A percentile compares a stretch with the other conserved stretches of the same genome.
Evolutionary conservation across 306 rosid genomes (phyloP).

Genomic region (Gastrolobium villosum): DNA sequence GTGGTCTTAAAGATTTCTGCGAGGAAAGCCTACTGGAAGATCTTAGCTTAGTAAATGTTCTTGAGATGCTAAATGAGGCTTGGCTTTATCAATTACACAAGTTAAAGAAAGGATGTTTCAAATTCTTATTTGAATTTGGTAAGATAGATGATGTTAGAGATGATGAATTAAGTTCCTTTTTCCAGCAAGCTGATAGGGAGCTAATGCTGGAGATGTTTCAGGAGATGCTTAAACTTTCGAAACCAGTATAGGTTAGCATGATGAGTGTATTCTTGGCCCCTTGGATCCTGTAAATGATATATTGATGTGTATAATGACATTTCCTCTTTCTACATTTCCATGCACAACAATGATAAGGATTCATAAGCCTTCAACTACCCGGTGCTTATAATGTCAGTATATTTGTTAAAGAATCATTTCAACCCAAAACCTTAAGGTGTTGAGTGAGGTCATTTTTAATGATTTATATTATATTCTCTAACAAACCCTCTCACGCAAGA

Average conservation of each 20-base stretch:
- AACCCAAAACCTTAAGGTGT: too few relatives aligned
- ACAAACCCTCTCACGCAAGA: too few relatives aligned
- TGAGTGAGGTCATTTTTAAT: too few relatives aligned
- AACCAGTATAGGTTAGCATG: conserved; percentile 55
- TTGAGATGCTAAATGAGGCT: conserved; percentile 84
- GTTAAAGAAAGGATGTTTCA: conserved; percentile 88
- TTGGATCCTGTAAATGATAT: conserved; percentile 37
- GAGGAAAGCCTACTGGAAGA: conserved; percentile 95
- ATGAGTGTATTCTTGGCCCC: neutral
- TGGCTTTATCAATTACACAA: conserved; percentile 75
- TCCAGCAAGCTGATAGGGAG: conserved; percentile 82
- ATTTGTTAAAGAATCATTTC: too few relatives aligned
- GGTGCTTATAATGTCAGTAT: too few relatives aligned
- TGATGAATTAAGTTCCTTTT: conserved; percentile 65
- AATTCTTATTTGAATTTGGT: conserved; percentile 81
- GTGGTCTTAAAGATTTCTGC: conserved; percentile 72
- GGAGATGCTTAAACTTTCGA: conserved; percentile 76
- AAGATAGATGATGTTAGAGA: conserved; percentile 81
- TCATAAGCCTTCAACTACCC: neutral
- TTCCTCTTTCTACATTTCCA: conserved; percentile 20
- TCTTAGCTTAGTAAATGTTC: conserved; percentile 76
- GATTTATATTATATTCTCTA: too few relatives aligned
- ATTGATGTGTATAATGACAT: conserved; percentile 33
- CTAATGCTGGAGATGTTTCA: conserved; percentile 89
- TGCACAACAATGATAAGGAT: neutral